Base-by-base conservation (phyloP, 2,329 filamentous ascomycete genomes). In the Pezicula radicicola region DNA sequence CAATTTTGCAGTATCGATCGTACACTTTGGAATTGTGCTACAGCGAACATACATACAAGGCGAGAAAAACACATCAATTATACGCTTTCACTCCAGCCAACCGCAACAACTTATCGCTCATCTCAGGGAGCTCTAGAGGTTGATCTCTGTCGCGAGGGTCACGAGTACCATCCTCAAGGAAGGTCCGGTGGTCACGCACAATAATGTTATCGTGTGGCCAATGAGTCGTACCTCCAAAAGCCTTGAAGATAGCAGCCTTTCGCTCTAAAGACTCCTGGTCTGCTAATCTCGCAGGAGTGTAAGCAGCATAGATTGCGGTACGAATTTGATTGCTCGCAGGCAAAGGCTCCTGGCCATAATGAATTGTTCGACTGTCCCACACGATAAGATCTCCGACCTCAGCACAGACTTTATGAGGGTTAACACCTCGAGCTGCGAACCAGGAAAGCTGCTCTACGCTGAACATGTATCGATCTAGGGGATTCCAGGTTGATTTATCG, bases 301-400 rank as follows among this genome's bases (percentile, higher is more conserved):
- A 72, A 43, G 66, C 63, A 0, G 66, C 66, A 36, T 71, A 70
- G 12, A 71, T 61, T 5, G 63, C 64, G 6, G 69, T 67, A 2
- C 70, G 63, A 28, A 66, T 66, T 19, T 54, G 47, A 2, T 48
- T 54, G 6, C 63, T 63, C 21, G 52, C 36, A 28, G 58, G 53
- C 1, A 45, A 63, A 0, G 69, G 68, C 21, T 67, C 64, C 3
- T 62, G 49, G 13, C 69, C 70, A 44, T 69, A 73, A 51, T 73
- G 70, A 8, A 68, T 60, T 3, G 63, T 67, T 4, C 69, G 64
- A 35, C 60, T 64, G 54, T 73, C 71, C 70, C 71, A 73, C 0
- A 72, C 48, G 43, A 70, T 62, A 16, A 72, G 56, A 50, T 72
- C 69, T 2, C 70, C 70, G 0, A 64, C 61, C 15, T 70, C 69